phyloP scores from a whole-genome alignment of 1,284 basidiomycete genomes.

The Fomitopsis schrenkii region DNA sequence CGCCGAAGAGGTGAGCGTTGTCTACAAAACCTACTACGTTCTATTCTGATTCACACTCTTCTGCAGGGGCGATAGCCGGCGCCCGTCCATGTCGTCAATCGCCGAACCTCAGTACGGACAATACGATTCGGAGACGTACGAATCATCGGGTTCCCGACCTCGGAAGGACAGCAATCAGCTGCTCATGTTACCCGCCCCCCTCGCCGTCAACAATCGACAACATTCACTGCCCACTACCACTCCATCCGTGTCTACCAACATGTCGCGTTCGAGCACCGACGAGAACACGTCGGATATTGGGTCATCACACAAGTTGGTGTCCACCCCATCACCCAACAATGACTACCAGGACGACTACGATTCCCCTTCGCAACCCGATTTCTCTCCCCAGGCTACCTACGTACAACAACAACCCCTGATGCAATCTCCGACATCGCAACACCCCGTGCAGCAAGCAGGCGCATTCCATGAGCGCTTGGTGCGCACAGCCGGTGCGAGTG shows the following conservation, averaged over 20 bases:
- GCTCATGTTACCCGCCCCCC: conserved; percentile 66
- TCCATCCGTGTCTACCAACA: conserved; percentile 45
- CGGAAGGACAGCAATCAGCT: conserved; percentile 65
- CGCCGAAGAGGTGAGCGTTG: conserved; percentile 56
- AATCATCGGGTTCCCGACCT: conserved; percentile 49
- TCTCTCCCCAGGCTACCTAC: conserved; percentile 8
- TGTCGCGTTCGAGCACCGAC: conserved; percentile 66
- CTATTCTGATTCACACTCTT: conserved; percentile 2
- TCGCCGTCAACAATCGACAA: conserved; percentile 47
- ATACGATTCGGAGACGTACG: conserved; percentile 61
- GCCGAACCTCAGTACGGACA: conserved; percentile 62
- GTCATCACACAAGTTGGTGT: conserved; percentile 56
- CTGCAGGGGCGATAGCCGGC: conserved; percentile 45
- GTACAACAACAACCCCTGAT: not conserved
- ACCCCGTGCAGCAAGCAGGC: conserved; percentile 1
- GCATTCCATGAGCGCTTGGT: conserved; percentile 40
- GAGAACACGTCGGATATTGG: conserved; percentile 50
- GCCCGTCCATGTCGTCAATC: conserved; percentile 76
- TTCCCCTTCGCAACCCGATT: conserved; percentile 12
- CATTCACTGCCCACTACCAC: conserved; percentile 28
- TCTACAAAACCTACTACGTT: not conserved
- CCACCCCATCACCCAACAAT: conserved; percentile 37
- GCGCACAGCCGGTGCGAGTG: conserved; percentile 32
- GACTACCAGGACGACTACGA: conserved; percentile 26
- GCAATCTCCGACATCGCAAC: not conserved